Evolutionary conservation across 202 grass and related monocot species (phyloP), one percentile per base, ranked within the genome.

Genomic region (Schoenoplectus triqueter): DNA sequence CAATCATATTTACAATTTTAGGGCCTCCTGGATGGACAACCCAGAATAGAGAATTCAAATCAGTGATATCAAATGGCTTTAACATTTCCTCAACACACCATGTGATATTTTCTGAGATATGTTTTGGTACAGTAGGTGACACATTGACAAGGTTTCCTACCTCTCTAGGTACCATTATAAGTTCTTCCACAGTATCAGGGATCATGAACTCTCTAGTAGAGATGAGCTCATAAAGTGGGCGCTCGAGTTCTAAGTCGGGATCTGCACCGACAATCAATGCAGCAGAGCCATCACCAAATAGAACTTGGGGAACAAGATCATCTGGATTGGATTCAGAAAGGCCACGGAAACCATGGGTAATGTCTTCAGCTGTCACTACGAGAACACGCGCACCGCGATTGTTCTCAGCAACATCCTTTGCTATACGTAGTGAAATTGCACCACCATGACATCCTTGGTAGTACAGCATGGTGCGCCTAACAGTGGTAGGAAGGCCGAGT

Each of bases 391-490:
- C 10, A 9, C 83, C 69, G 9, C 55, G 57, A 48, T 64, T 85
- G 70, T 85, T 85, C 83, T 76, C 69, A 1, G 83, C 83, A 22
- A 85, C 17, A 56, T 85, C 83, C 56, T 85, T 85, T 41, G 69
- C 83, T 4, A 85, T 4, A 13, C 55, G 69, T 10, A 85, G 14
- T 13, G 63, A 55, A 45, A 31, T 85, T 48, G 66, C 65, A 41
- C 81, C 49, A 6, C 66, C 81, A 46, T 70, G 70, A 41, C 65
- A 86, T 61, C 73, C 62, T 52, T 86, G 73, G 48, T 78, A 76
- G 73, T 84, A 72, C 15, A 89, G 84, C 88, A 86, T 86, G 47
- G 59, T 22, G 18, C 73, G 72, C 49, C 56, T 86, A 9, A 86
- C 46, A 6, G 73, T 68, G 31, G 31, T 31, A 31, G 7, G n/a